Percentiles rank a stretch among this genome's conserved stretches.
Evolutionary conservation across 768 basidiomycete species (phyloP).

Genomic region (Naganishia vishniacii): DNA sequence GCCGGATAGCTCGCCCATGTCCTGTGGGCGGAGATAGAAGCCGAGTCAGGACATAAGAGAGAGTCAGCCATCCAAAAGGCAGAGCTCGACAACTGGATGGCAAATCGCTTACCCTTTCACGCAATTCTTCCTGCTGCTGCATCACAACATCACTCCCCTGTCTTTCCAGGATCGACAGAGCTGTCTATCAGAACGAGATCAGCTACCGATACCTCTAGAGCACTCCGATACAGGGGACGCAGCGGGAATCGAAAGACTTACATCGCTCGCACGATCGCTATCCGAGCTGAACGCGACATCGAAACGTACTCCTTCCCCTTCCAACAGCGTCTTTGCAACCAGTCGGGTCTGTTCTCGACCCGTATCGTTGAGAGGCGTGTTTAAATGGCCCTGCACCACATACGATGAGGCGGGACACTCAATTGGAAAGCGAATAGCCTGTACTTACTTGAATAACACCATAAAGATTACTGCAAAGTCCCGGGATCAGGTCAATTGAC

Average conservation of each 20-base stretch:
- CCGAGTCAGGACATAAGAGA: neutral
- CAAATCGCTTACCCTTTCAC: slow-evolving; percentile 24
- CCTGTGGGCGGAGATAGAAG: neutral
- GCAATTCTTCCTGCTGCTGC: slow-evolving; percentile 12
- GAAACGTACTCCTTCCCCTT: slow-evolving; percentile 53
- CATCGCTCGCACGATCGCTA: slow-evolving; percentile 51
- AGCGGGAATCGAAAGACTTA: slow-evolving; percentile 40
- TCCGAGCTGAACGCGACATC: slow-evolving; percentile 65
- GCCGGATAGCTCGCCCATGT: slow-evolving; percentile 22
- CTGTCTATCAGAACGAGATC: slow-evolving; percentile 3
- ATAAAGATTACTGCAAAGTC: neutral
- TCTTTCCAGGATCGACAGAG: slow-evolving; percentile 5
- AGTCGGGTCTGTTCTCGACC: slow-evolving; percentile 60
- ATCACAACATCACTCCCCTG: neutral
- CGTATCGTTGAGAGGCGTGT: slow-evolving; percentile 51
- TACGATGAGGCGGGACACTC: neutral
- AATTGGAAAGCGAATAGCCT: neutral
- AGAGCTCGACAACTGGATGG: no score
- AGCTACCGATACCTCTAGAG: neutral
- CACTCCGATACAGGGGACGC: neutral
- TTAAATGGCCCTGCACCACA: neutral
- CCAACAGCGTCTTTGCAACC: slow-evolving; percentile 57
- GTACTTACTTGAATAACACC: neutral
- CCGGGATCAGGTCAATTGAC: neutral
- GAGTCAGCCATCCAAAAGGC: no score